Evolutionary conservation across 2,329 filamentous ascomycete genomes (phyloP).

Genomic region (Mariannaea elegans): DNA sequence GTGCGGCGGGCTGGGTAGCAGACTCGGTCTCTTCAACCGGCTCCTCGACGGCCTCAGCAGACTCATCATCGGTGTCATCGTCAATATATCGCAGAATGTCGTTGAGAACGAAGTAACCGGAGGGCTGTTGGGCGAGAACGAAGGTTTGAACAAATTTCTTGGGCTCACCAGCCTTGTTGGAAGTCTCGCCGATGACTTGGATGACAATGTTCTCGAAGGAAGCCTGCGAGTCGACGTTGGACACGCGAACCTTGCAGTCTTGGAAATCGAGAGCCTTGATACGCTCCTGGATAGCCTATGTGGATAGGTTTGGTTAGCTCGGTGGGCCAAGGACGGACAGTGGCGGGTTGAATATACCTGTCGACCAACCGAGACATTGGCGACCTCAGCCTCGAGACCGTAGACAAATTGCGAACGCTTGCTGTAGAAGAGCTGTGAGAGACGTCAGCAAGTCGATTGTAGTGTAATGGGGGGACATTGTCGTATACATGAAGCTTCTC

Average conservation of each 20-base stretch:
- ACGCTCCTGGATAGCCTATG: conserved; percentile 88
- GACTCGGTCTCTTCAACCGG: conserved; percentile 47
- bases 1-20: conserved; percentile 39
- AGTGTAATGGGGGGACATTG: not conserved
- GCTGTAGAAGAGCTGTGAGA: conserved; percentile 83
- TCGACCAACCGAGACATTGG: conserved; percentile 86
- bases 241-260: conserved; percentile 97
- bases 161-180: conserved; percentile 89
- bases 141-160: conserved; percentile 99
- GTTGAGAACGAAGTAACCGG: conserved; percentile 97
- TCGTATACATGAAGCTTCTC: conserved; percentile 84
- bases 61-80: conserved; percentile 81
- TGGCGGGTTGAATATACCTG: conserved; percentile 62
- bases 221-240: conserved; percentile 96
- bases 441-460: conserved; percentile 20
- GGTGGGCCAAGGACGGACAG: not conserved
- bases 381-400: conserved; percentile 88
- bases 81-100: conserved; percentile 96
- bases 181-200: conserved; percentile 97
- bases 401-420: conserved; percentile 96
- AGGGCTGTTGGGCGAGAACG: conserved; percentile 93
- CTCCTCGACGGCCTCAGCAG: conserved; percentile 48
- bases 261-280: conserved; percentile 94
- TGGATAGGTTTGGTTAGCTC: conserved; percentile 22
- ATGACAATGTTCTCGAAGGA: conserved; percentile 95